Evolutionary conservation across 129 eudicot genomes (phyloP), one percentile per base, ranked within the genome.

Genomic region (Solidago caesia): DNA sequence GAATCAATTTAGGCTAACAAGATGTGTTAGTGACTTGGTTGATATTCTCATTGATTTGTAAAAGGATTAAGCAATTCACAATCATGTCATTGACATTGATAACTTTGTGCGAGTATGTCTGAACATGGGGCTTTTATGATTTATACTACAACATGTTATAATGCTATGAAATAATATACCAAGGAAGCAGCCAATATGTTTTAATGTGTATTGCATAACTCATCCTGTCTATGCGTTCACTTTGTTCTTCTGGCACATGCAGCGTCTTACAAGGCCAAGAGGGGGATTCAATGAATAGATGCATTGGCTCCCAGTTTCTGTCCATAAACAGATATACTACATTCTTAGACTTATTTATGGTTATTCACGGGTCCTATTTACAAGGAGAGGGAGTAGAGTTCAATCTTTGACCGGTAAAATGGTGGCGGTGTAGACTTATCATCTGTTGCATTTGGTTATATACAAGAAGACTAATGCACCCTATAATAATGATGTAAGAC

Each of bases 241-340:
- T 15, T 59, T 29, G 43, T 52, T 51, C 44, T 82, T 76, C 62
- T 76, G 65, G 59, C 53, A 26, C 72, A 58, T 82, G 88, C 86
- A 93, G 98, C 90, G 96, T 55, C 96, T 93, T 67, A 90, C 91
- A 42, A 90, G 98, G 67, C 98, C 98, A 67, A 86, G 85, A 53
- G 98, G 98, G 79, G 98, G 98, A 73, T 75, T 93, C 60, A 90
- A 93, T 82, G 98, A 93, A 46, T 93, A 84, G 83, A 77, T 93
- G 65, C 96, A 84, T 65, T 93, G 98, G 96, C 96, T 93, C 66
- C 98, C 98, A 21, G 92, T 93, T 79, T 90, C 91, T 83, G 33
- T 93, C 44, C 98, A 90, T 82, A 86, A 93, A 79, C 87, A 86
- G 80, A 45, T 90, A 70, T 84, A 90, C 77, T 86, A 81, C 81